Percentiles rank a stretch among this genome's conserved stretches.
phyloP scores from a whole-genome alignment of 768 basidiomycete species.

The Hypholoma fasciculare region DNA sequence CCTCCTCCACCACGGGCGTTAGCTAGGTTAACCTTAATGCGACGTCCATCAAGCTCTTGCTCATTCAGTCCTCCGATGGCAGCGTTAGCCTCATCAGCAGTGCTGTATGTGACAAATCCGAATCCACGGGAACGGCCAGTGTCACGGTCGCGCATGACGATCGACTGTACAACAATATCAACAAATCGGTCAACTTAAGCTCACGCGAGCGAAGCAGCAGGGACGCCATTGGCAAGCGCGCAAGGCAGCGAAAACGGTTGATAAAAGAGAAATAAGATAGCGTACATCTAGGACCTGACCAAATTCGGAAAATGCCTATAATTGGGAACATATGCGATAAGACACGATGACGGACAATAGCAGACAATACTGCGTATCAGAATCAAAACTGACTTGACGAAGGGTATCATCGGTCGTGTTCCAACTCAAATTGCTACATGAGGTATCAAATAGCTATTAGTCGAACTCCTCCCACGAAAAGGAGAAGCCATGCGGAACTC shows the following conservation, averaged over 20 bases:
- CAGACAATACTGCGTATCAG: slow-evolving; percentile 29
- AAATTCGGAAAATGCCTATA: slow-evolving; percentile 81
- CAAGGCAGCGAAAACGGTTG: slow-evolving; percentile 20
- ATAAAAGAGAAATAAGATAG: slow-evolving; percentile 41
- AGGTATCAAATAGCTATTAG: slow-evolving; percentile 56
- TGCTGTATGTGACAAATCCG: slow-evolving; percentile 86
- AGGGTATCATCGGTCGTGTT: slow-evolving; percentile 93
- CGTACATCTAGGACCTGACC: slow-evolving; percentile 93
- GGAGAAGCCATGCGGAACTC: slow-evolving; percentile 48
- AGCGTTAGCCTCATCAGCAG: slow-evolving; percentile 63
- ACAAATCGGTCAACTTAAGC: slow-evolving; percentile 39
- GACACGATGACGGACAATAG: slow-evolving; percentile 42
- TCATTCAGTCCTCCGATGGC: slow-evolving; percentile 84
- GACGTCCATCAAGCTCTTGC: slow-evolving; percentile 89
- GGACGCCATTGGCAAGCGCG: slow-evolving; percentile 21
- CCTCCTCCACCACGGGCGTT: slow-evolving; percentile 67
- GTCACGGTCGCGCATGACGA: slow-evolving; percentile 98
- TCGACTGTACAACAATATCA: slow-evolving; percentile 62
- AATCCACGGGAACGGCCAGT: slow-evolving; percentile 97
- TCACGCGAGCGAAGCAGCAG: slow-evolving; percentile 24
- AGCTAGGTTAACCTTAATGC: slow-evolving; percentile 86
- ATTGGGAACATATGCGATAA: slow-evolving; percentile 45
- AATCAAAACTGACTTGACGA: slow-evolving; percentile 76
- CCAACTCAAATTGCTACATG: slow-evolving; percentile 91
- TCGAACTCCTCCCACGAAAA: slow-evolving; percentile 47